Percentiles rank a stretch among this genome's conserved stretches.
phyloP scores from a whole-genome alignment of 805 yeast genomes.

The Sungouiella thailandica region DNA sequence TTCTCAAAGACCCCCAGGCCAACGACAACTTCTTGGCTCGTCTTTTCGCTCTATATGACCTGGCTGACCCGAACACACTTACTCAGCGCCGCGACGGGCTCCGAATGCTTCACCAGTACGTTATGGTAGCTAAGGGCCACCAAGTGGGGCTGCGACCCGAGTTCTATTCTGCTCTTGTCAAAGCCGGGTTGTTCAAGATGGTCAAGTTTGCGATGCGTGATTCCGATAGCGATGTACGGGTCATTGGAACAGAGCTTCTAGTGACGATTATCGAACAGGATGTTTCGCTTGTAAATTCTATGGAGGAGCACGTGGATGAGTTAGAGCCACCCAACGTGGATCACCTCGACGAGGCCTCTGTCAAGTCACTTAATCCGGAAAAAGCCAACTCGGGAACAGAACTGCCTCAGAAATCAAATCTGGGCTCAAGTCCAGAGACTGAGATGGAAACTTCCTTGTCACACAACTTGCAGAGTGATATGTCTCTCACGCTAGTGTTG shows the following conservation, averaged over 20 bases:
- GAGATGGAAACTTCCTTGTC: slow-evolving; percentile 19
- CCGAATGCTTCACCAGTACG: slow-evolving; percentile 73
- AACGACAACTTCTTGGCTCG: slow-evolving; percentile 44
- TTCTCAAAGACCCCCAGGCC: slow-evolving; percentile 44
- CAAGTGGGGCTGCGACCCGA: slow-evolving; percentile 57
- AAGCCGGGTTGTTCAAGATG: slow-evolving; percentile 64
- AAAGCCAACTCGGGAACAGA: not conserved
- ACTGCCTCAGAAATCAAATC: slow-evolving; percentile 2
- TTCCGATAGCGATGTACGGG: slow-evolving; percentile 43
- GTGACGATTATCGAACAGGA: slow-evolving; percentile 83
- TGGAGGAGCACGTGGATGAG: slow-evolving; percentile 26
- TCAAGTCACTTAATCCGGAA: no score
- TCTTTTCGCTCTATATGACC: slow-evolving; percentile 54
- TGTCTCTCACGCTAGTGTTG: slow-evolving; percentile 52
- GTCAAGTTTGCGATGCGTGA: slow-evolving; percentile 67
- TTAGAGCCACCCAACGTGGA: slow-evolving; percentile 19
- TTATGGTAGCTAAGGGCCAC: slow-evolving; percentile 63
- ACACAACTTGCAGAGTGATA: slow-evolving; percentile 45
- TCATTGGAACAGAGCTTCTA: slow-evolving; percentile 74
- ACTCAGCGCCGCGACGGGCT: slow-evolving; percentile 59
- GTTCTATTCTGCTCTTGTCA: slow-evolving; percentile 60
- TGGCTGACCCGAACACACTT: slow-evolving; percentile 8
- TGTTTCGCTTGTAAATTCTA: slow-evolving; percentile 50
- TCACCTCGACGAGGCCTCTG: not conserved
- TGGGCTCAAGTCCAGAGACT: slow-evolving; percentile 14